Percentiles rank a stretch among this genome's conserved stretches.
Conservation (phyloP, 2,329 filamentous ascomycete species). For the Madurella mycetomatis region DNA sequence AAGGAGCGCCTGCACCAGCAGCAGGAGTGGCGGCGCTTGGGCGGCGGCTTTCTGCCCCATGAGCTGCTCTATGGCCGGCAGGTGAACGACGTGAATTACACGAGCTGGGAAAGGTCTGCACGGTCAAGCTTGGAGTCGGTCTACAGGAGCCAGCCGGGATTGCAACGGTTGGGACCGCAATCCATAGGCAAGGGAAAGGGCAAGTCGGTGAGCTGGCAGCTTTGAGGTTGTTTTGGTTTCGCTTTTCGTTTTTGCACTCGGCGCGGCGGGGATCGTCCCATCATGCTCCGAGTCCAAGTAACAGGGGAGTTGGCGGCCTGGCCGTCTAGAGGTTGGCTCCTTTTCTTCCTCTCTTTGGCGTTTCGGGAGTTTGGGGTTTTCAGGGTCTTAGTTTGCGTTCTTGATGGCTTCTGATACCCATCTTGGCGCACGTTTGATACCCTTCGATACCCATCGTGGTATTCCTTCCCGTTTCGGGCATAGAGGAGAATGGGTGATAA, state of each 20-base stretch:
- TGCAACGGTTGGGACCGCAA: background rate
- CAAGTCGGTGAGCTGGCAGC: background rate
- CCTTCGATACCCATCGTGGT: background rate
- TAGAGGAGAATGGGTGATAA: too few relatives aligned
- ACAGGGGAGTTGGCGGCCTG: background rate
- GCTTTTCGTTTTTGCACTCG: too few relatives aligned
- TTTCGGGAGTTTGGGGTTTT: background rate
- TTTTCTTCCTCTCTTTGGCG: background rate
- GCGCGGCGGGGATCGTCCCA: too few relatives aligned
- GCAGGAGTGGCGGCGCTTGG: conserved; percentile 5
- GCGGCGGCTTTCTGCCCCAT: background rate
- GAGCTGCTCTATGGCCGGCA: conserved; percentile 4
- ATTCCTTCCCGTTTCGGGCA: too few relatives aligned
- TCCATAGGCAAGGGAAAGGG: background rate
- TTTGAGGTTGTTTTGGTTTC: background rate
- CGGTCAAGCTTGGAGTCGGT: background rate
- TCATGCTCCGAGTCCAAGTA: too few relatives aligned
- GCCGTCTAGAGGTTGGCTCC: background rate
- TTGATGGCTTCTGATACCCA: background rate
- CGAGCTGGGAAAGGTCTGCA: background rate
- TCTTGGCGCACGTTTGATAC: background rate
- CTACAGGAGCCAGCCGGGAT: background rate
- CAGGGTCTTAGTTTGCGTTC: background rate
- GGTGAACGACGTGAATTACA: conserved; percentile 11
- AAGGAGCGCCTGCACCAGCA: background rate